Percentiles rank a stretch among this genome's conserved stretches.
phyloP scores from a whole-genome alignment of 352 stramenopile genomes.

The Phytophthora ramorum region DNA sequence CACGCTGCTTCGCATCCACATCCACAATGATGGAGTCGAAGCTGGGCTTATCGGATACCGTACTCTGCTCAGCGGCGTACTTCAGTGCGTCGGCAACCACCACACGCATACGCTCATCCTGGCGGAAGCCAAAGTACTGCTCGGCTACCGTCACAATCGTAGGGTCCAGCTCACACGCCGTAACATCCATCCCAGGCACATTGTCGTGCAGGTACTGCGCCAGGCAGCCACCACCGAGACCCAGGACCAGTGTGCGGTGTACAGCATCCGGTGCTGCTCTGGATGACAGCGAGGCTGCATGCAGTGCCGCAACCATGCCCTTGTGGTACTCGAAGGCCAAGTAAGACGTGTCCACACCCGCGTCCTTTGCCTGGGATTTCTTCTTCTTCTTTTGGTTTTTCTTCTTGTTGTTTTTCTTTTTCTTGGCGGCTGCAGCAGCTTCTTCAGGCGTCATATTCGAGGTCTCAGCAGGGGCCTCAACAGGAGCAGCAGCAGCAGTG shows the following conservation, averaged over 20 bases:
- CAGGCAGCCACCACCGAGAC: slow-evolving; percentile 75
- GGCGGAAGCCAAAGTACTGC: slow-evolving; percentile 73
- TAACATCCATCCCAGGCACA: slow-evolving; percentile 55
- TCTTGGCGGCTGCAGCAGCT: slow-evolving; percentile 29
- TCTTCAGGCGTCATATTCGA: slow-evolving; percentile 35
- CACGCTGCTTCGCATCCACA: slow-evolving; percentile 75
- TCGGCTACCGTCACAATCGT: slow-evolving; percentile 66
- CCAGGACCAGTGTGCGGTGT: slow-evolving; percentile 63
- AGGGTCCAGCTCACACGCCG: slow-evolving; percentile 71
- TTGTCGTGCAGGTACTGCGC: slow-evolving; percentile 73
- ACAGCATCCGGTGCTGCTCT: slow-evolving; percentile 15
- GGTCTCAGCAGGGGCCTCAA: slow-evolving; percentile 22
- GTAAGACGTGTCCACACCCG: slow-evolving; percentile 61
- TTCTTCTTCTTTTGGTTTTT: slow-evolving; percentile 71
- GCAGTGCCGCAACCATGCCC: slow-evolving; percentile 71
- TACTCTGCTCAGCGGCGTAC: slow-evolving; percentile 45
- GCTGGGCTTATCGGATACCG: slow-evolving; percentile 13
- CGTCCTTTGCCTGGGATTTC: slow-evolving; percentile 32
- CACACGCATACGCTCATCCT: slow-evolving; percentile 50
- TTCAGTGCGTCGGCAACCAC: slow-evolving; percentile 59
- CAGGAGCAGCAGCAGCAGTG: slow-evolving; percentile 3
- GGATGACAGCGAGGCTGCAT: slow-evolving; percentile 42
- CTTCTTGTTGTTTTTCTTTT: slow-evolving; percentile 70
- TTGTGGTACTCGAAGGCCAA: slow-evolving; percentile 84
- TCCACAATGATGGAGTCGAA: slow-evolving; percentile 79